Conservation (phyloP, 2,329 filamentous ascomycete genomes). For the Trichoderma gracile region DNA sequence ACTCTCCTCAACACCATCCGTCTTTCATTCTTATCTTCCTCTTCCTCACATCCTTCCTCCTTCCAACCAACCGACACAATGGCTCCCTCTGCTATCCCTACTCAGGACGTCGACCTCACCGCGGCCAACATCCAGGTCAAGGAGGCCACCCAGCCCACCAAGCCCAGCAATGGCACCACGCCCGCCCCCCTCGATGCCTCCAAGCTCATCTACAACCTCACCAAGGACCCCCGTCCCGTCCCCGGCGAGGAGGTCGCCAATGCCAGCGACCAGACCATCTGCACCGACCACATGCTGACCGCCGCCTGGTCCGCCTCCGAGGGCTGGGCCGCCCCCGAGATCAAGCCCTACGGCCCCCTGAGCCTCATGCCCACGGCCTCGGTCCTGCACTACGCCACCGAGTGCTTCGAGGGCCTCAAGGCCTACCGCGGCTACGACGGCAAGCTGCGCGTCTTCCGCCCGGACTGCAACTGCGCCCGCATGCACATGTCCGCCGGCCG, state of each 20-base stretch:
- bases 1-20: not conserved
- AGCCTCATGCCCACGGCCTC: constrained; percentile 78
- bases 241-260: constrained; percentile 52
- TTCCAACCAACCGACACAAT: constrained; percentile 36
- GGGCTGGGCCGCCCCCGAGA: constrained; percentile 73
- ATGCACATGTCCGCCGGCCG: constrained; percentile 61
- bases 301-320: constrained; percentile 62
- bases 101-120: constrained; percentile 54
- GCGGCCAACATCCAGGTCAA: constrained; percentile 55
- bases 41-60: not conserved
- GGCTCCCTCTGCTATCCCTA: constrained; percentile 51
- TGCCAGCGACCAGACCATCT: constrained; percentile 54
- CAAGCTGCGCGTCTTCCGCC: constrained; percentile 75
- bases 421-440: constrained; percentile 78
- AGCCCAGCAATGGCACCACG: constrained; percentile 44
- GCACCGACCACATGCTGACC: constrained; percentile 88
- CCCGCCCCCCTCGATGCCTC: constrained; percentile 62
- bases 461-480: constrained; percentile 68
- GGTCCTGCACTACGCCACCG: constrained; percentile 83
- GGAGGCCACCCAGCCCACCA: constrained; percentile 40
- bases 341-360: constrained; percentile 76
- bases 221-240: constrained; percentile 52
- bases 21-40: not conserved
- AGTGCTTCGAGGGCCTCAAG: constrained; percentile 87
- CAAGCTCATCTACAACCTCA: constrained; percentile 58